Percentiles rank a stretch among this genome's conserved stretches.
These are phyloP conservation scores for Xylaria polymorpha DNA, from an alignment of 2,329 filamentous ascomycete species.

Conservation along the genomic window DNA sequence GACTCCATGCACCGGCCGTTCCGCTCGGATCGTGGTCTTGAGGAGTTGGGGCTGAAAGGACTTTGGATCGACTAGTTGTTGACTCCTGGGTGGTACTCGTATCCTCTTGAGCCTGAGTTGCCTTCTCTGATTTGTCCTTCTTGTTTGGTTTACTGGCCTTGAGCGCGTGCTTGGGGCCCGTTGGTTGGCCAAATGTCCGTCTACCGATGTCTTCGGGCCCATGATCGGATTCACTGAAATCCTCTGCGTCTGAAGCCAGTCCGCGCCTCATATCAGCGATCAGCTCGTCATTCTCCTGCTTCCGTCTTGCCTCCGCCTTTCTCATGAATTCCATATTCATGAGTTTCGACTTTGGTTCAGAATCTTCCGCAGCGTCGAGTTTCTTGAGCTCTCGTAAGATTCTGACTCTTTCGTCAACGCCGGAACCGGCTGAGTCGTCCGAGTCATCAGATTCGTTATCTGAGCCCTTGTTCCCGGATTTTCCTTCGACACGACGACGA, in stretches of 20 bases:
- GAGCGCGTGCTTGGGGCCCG: constrained; percentile 46
- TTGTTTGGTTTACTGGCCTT: constrained; percentile 48
- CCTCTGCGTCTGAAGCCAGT: constrained; percentile 71
- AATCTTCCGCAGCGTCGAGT: constrained; percentile 59
- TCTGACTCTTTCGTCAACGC: constrained; percentile 60
- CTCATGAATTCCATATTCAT: constrained; percentile 95
- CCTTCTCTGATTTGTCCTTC: constrained; percentile 47
- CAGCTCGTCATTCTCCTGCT: constrained; percentile 83
- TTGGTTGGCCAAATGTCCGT: constrained; percentile 70
- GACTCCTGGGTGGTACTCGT: constrained; percentile 49
- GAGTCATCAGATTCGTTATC: constrained; percentile 59
- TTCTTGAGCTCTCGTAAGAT: constrained; percentile 62
- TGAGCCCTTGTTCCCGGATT: constrained; percentile 49
- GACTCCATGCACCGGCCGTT: constrained; percentile 50
- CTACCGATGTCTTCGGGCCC: constrained; percentile 73
- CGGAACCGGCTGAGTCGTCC: constrained; percentile 67
- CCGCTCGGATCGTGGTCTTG: constrained; percentile 36
- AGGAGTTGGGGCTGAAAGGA: constrained; percentile 39
- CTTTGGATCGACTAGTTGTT: constrained; percentile 41
- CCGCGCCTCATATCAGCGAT: constrained; percentile 76
- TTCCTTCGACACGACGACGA: constrained; percentile 81
- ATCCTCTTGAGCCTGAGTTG: constrained; percentile 57
- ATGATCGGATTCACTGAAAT: constrained; percentile 62
- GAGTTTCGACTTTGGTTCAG: constrained; percentile 72
- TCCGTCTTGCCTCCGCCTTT: constrained; percentile 82